phyloP scores from a whole-genome alignment of 768 basidiomycete species.

The Phallus indusiatus region DNA sequence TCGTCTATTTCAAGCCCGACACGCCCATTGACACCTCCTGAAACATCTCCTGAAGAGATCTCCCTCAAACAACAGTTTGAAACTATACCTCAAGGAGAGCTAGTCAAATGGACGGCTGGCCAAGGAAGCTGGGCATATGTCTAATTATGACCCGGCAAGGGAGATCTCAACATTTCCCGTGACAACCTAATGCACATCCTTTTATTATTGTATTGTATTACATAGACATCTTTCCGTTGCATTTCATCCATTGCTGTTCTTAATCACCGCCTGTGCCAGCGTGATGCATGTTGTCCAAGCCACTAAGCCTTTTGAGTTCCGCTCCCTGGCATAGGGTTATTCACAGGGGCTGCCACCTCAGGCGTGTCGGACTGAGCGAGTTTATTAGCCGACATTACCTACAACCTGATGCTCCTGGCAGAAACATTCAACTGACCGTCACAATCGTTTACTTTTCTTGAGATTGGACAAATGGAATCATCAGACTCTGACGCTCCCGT shows the following conservation, averaged over 20 bases:
- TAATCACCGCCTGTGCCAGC: too few species aligned
- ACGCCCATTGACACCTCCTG: slow-evolving; percentile 11
- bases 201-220: not conserved
- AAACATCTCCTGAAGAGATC: slow-evolving; percentile 20
- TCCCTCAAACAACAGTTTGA: slow-evolving; percentile 32
- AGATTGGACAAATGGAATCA: not conserved
- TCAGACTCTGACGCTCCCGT: not conserved
- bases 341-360: not conserved
- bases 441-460: not conserved
- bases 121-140: slow-evolving; percentile 58
- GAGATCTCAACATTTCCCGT: slow-evolving; percentile 8
- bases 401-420: not conserved
- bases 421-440: not conserved
- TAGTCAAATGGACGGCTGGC: slow-evolving; percentile 43
- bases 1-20: slow-evolving; percentile 41
- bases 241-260: too few species aligned
- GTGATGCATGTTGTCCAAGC: too few species aligned
- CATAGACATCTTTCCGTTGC: not conserved
- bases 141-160: slow-evolving; percentile 18
- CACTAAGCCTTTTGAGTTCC: not conserved
- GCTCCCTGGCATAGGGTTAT: too few species aligned
- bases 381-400: too few species aligned
- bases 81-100: slow-evolving; percentile 28
- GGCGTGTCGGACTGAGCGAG: too few species aligned
- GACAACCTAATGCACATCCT: not conserved